A percentile compares a stretch with the other conserved stretches of the same genome.
phyloP scores from a whole-genome alignment of 169 alveolate genomes.

The Eimeria maxima region DNA sequence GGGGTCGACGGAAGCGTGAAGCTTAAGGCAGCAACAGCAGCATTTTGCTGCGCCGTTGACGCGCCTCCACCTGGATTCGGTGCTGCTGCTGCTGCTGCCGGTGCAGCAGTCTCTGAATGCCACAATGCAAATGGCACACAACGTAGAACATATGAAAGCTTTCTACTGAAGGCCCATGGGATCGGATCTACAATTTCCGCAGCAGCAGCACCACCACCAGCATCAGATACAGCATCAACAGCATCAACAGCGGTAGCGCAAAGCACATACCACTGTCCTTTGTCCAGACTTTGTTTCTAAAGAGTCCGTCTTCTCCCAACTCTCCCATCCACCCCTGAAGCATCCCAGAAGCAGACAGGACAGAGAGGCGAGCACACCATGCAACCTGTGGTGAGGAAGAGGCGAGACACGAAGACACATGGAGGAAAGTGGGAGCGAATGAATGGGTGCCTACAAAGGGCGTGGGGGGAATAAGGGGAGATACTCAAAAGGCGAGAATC shows the following conservation, averaged over 20 bases:
- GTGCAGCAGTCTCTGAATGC: slow-evolving; percentile 70
- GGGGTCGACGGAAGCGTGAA: slow-evolving; percentile 82
- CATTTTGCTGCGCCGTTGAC: slow-evolving; percentile 60
- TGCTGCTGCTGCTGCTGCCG: slow-evolving; percentile 38
- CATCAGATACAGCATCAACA: neutral
- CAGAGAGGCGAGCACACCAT: neutral
- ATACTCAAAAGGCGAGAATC: neutral
- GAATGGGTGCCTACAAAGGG: too few relatives aligned
- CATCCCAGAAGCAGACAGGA: neutral
- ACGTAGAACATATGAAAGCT: neutral
- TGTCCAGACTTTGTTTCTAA: slow-evolving; percentile 78
- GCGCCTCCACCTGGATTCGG: slow-evolving; percentile 27
- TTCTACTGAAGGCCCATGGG: neutral
- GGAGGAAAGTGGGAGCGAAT: neutral
- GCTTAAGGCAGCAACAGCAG: slow-evolving; percentile 82
- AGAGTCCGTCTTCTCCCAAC: slow-evolving; percentile 76
- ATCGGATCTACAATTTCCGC: neutral
- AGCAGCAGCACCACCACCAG: slow-evolving; percentile 21
- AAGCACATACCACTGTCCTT: slow-evolving; percentile 52
- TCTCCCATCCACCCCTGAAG: slow-evolving; percentile 78
- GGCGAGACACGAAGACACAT: neutral
- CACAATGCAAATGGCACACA: neutral
- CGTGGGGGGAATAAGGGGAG: too few relatives aligned
- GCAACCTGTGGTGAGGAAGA: neutral
- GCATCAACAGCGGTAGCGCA: neutral